phyloP scores from a whole-genome alignment of 2,329 filamentous ascomycete genomes.

The Sporothrix phasma region DNA sequence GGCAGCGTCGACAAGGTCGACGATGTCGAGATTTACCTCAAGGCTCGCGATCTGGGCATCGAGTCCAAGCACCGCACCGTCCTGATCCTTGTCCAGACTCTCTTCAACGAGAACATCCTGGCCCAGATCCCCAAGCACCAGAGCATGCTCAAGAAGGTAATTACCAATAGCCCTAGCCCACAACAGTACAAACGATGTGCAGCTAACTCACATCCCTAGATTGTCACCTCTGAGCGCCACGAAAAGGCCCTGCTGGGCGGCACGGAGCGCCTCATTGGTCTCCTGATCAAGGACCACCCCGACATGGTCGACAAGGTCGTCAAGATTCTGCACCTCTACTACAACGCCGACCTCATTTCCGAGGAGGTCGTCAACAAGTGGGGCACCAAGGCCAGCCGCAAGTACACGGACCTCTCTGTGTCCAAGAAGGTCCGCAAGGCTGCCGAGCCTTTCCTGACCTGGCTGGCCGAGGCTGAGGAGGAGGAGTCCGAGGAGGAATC shows the following conservation, averaged over 20 bases:
- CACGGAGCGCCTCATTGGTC: conserved; percentile 78
- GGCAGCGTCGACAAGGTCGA: conserved; percentile 69
- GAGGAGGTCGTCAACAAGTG: conserved; percentile 86
- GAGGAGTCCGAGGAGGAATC: conserved; percentile 42
- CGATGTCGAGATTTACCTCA: conserved; percentile 86
- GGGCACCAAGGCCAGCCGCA: conserved; percentile 95
- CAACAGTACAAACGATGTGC: not conserved
- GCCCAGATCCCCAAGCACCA: conserved; percentile 79
- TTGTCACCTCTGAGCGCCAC: conserved; percentile 84
- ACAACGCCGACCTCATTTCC: conserved; percentile 77
- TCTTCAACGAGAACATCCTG: conserved; percentile 85
- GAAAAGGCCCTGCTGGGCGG: conserved; percentile 93
- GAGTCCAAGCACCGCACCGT: conserved; percentile 90
- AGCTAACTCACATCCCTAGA: conserved; percentile 31
- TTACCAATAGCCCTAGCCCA: conserved; percentile 21
- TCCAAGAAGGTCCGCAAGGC: conserved; percentile 95
- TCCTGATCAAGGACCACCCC: conserved; percentile 62
- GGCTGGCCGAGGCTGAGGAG: conserved; percentile 78
- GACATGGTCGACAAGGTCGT: conserved; percentile 67
- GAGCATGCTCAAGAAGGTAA: conserved; percentile 77
- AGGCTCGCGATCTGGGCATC: conserved; percentile 92
- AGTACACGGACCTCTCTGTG: conserved; percentile 81
- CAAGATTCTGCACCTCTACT: conserved; percentile 80
- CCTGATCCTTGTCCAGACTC: conserved; percentile 80
- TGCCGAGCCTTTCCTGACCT: conserved; percentile 85